Evolutionary conservation across 306 rosid genomes (phyloP), one percentile per base, ranked within the genome.

Genomic region (Quercus ilex): DNA sequence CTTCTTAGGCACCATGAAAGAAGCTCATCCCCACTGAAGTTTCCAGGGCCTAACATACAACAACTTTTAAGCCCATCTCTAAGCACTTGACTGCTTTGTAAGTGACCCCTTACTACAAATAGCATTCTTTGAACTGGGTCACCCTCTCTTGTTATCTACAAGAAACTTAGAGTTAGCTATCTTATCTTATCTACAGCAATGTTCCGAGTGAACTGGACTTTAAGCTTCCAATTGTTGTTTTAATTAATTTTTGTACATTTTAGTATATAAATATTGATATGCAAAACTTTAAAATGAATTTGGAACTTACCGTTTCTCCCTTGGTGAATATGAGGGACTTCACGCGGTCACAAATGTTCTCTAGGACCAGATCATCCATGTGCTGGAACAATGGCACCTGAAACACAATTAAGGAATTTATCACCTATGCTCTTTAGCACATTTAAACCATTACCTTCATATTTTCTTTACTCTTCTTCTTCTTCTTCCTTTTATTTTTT

Each of bases 61-160:
- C 85, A 95, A 78, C 99, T 95, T 70, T 92, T 87, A 13, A 95
- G 88, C 6, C 98, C 99, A 19, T 95, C 99, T 46, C 99, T 69
- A 6, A 95, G 91, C 19, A 86, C 85, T 84, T 95, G 99, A 83
- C 91, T 92, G 78, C 98, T 95, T 53, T 90, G 97, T 69, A 95
- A 97, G 76, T 92, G 99, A 5, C 99, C 99, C 76, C 99, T 87
- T 26, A 92, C 99, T 1, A 95, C 97, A 55, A 95, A 95, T 31
- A 95, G 58, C 98, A 92, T 95, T 81, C 99, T 91, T 55, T 90
- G 93, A 71, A 95, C 99, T 33, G 98, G 97, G 71, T 95, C 98
- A 59, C 98, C 98, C 55, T 95, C 99, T 83, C 91, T 86, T 0
- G 92, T 84, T 82, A 95, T 86, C 99, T 92, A 57, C 55, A 79